Conservation (phyloP, 225 moss, liverwort and hornwort genomes). For the Physcomitrellopsis africana region DNA sequence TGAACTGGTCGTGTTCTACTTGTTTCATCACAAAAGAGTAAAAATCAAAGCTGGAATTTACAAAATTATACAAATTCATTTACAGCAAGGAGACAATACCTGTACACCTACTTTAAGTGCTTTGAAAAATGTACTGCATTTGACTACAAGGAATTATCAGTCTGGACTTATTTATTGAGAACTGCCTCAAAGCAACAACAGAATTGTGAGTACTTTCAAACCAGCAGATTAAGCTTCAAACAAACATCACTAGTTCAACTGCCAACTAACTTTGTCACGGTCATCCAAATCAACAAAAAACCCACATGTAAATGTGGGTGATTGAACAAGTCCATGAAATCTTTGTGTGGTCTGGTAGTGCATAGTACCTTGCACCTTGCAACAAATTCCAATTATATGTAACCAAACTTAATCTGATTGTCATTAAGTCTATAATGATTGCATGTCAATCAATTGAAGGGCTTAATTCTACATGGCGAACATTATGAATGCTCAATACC, state of each 20-base stretch:
- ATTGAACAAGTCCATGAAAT: slow-evolving; percentile 73
- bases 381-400: slow-evolving; percentile 92
- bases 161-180: slow-evolving; percentile 10
- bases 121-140: not conserved
- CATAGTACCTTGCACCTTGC: slow-evolving; percentile 76
- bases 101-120: not conserved
- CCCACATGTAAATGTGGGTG: slow-evolving; percentile 73
- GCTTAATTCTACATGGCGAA: not conserved
- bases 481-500: not conserved
- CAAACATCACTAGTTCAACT: slow-evolving; percentile 13
- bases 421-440: slow-evolving; percentile 23
- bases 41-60: not conserved
- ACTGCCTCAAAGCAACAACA: not conserved
- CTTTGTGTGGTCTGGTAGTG: slow-evolving; percentile 87
- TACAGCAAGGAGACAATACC: not conserved
- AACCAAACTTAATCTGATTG: slow-evolving; percentile 38
- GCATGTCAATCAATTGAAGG: not conserved
- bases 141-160: slow-evolving; percentile 4
- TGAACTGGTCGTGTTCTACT: slow-evolving; percentile 3
- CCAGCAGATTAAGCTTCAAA: slow-evolving; percentile 8
- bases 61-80: slow-evolving; percentile 1
- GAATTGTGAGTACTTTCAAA: slow-evolving; percentile 2
- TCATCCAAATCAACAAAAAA: slow-evolving; percentile 91
- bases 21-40: not conserved
- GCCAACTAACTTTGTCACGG: slow-evolving; percentile 79